Evolutionary conservation across 257 asterid genomes (phyloP).

Genomic region (Nicotiana knightiana): DNA sequence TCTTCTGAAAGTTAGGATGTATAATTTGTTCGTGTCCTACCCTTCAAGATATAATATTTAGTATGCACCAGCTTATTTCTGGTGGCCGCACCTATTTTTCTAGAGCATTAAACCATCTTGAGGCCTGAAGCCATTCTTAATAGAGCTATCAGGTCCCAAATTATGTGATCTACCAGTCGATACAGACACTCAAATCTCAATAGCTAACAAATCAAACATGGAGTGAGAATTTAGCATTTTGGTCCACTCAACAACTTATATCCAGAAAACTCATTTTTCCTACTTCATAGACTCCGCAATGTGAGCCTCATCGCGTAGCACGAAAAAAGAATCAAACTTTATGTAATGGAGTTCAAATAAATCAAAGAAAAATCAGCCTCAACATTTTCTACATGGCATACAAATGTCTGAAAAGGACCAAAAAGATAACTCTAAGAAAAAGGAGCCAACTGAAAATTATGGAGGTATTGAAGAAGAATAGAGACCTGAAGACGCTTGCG

Average conservation of each 20-base stretch:
- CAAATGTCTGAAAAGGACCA: neutral
- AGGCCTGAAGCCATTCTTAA: neutral
- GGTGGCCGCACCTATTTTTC: neutral
- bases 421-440: neutral
- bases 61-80: neutral
- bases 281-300: neutral
- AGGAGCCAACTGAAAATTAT: neutral
- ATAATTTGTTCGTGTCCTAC: neutral
- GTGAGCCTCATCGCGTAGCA: neutral
- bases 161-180: neutral
- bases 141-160: no score
- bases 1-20: neutral
- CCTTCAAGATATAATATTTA: neutral
- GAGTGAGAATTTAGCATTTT: neutral
- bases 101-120: neutral
- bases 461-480: neutral
- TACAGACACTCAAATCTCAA: neutral
- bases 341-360: neutral
- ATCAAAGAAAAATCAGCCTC: neutral
- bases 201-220: neutral
- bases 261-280: neutral
- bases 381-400: neutral
- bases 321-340: no score
- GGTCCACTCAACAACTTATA: neutral
- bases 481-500: constrained; percentile 85